These are phyloP conservation scores for Xeromyces bisporus DNA, from an alignment of 495 filamentous ascomycete genomes.

Conservation along the genomic window DNA sequence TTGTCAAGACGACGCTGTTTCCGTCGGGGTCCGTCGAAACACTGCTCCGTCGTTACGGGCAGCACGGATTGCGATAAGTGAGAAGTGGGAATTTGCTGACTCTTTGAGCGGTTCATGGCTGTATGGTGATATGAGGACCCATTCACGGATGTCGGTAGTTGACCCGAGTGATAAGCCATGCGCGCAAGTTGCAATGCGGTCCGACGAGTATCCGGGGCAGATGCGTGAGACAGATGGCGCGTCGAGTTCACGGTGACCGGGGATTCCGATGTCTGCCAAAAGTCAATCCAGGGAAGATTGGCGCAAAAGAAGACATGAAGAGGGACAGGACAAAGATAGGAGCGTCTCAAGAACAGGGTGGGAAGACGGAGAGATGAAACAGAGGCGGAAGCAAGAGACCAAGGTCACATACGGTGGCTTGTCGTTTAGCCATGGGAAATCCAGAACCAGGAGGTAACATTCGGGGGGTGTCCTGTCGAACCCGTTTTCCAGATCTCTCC, in stretches of 20 bases:
- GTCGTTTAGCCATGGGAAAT: constrained; percentile 29
- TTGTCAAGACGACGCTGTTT: constrained; percentile 17
- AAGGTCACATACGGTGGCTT: constrained; percentile 36
- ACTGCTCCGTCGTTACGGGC: constrained; percentile 13
- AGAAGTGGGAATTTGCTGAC: constrained; percentile 26
- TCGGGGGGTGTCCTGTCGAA: constrained; percentile 29
- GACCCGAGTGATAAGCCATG: constrained; percentile 12
- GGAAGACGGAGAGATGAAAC: constrained; percentile 7
- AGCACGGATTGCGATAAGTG: constrained; percentile 15
- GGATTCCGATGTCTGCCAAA: constrained; percentile 31
- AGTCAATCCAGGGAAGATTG: constrained; percentile 29
- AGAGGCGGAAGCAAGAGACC: constrained; percentile 25
- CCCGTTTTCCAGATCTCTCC: constrained; percentile 27
- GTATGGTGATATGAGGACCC: constrained; percentile 17
- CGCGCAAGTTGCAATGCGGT: constrained; percentile 11
- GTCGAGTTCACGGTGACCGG: constrained; percentile 18
- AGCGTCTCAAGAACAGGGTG: constrained; percentile 9
- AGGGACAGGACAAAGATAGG: constrained; percentile 5
- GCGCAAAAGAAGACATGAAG: constrained; percentile 7
- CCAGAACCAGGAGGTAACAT: constrained; percentile 23
- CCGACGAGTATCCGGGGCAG: constrained; percentile 14
- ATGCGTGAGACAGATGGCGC: constrained; percentile 19
- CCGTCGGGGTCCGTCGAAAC: constrained; percentile 18
- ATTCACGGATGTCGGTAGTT: constrained; percentile 8
- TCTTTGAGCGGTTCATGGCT: constrained; percentile 29